Evolutionary conservation across 2,329 filamentous ascomycete species (phyloP), one percentile per base, ranked within the genome.

Genomic region (Cryphonectria nitschkei): DNA sequence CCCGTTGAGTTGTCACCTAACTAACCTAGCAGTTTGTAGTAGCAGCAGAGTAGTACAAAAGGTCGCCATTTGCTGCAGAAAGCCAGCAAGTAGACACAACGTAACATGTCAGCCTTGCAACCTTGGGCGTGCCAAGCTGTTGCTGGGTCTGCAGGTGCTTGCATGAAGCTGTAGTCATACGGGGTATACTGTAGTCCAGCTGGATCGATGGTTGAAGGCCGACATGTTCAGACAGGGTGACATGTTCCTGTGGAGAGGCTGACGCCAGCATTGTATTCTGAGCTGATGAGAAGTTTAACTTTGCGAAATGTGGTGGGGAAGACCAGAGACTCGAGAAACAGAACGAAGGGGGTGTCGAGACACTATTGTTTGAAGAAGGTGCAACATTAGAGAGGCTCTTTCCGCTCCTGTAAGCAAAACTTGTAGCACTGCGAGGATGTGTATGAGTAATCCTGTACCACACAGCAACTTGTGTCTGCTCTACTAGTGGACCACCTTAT

Each of bases 81-180:
- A 39, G 37, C 37, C 37, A 39, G 9, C 37, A n/a, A 39, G 58
- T 16, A 34, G 58, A 61, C 58, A 61, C 58, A 61, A 61, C 58
- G 58, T 61, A 61, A 39, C 58, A 61, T 61, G 32, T n/a, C 58
- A 37, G 19, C 52, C 26, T 26, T 9, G n/a, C n/a, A 2, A 32
- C 52, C 52, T 26, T 14, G 50, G 22, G 50, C 50, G 22, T 22
- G 7, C 50, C 41, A 43, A 26, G 50, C 50, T 54, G 50, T 13
- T 54, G 50, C 50, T 54, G n/a, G 14, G 26, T 6, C 54, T 58
- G 54, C 54, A 32, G 26, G 14, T 52, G 46, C 46, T 22, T 54
- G 52, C 52, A 29, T 54, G 52, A 54, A 14, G 52, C 52, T 50
- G 43, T 50, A 19, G 43, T 50, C 43, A 26, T 26, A 26, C 50